A percentile compares a stretch with the other conserved stretches of the same genome.
Conservation (phyloP, 164 flowering plant species). For the Aristolochia californica region DNA sequence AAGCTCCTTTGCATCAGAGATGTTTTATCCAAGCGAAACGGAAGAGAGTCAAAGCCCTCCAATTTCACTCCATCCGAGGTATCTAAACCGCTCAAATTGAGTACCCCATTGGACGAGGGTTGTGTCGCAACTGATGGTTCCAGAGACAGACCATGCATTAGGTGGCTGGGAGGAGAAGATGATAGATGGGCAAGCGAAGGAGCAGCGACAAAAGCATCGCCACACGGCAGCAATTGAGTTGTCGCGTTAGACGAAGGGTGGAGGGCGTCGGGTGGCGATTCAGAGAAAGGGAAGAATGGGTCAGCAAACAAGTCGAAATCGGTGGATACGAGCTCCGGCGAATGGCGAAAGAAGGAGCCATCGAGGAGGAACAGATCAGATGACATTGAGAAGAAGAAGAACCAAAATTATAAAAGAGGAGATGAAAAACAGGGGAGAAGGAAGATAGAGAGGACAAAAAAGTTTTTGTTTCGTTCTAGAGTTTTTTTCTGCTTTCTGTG, state of each 20-base stretch:
- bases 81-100: constrained; percentile 14
- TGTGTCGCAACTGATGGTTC: constrained; percentile 12
- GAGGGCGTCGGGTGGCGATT: constrained; percentile 19
- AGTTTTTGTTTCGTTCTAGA: too few species aligned
- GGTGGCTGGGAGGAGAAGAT: constrained; percentile 46
- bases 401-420: not conserved
- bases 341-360: constrained; percentile 14
- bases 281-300: constrained; percentile 27
- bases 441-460: too few species aligned
- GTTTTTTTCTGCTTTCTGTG: too few species aligned
- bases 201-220: constrained; percentile 3
- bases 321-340: constrained; percentile 6
- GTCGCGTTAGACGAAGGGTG: constrained; percentile 7
- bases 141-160: constrained; percentile 32
- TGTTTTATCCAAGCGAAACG: constrained; percentile 8
- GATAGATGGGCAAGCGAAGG: constrained; percentile 14
- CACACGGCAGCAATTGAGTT: constrained; percentile 5
- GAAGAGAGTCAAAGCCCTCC: constrained; percentile 22
- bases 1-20: constrained; percentile 54
- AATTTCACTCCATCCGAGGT: constrained; percentile 22
- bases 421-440: not conserved
- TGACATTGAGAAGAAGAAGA: constrained; percentile 28
- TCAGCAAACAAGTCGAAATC: constrained; percentile 32
- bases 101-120: constrained; percentile 12
- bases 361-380: constrained; percentile 40